These are phyloP conservation scores for Sideroxylon spinosum DNA, from an alignment of 179 eudicot genomes.

Conservation along the genomic window DNA sequence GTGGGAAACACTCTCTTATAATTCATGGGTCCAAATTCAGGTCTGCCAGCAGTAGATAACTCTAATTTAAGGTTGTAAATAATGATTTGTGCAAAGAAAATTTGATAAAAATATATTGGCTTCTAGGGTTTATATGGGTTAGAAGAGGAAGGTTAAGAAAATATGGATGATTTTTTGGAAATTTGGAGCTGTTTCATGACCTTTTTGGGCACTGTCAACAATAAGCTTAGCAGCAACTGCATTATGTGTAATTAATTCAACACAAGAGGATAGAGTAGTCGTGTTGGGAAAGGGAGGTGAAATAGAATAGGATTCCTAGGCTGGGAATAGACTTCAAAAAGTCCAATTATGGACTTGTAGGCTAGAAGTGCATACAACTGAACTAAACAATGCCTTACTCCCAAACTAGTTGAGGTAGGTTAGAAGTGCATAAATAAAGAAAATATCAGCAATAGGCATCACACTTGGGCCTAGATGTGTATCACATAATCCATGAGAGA, in stretches of 20 bases:
- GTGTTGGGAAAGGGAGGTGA: background rate
- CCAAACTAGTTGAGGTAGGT: too few relatives aligned
- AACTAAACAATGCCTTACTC: too few relatives aligned
- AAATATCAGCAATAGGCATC: background rate
- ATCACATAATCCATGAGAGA: background rate
- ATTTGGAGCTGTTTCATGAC: background rate
- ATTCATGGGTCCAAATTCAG: background rate
- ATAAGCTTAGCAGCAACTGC: background rate
- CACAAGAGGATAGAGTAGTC: background rate
- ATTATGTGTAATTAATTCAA: background rate
- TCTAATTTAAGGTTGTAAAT: background rate
- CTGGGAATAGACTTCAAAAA: background rate
- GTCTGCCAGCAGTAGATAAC: background rate
- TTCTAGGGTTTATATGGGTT: background rate
- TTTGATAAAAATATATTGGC: background rate
- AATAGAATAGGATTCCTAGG: background rate
- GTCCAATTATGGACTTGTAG: background rate
- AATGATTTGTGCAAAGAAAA: background rate
- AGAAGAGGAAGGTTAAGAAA: background rate
- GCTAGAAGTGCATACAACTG: background rate
- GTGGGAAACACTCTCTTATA: background rate
- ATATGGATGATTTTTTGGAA: background rate
- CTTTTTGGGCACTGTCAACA: background rate
- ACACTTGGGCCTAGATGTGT: background rate
- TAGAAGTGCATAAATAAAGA: too few relatives aligned